phyloP scores from a whole-genome alignment of 345 rosid species.

The Salix caprea region DNA sequence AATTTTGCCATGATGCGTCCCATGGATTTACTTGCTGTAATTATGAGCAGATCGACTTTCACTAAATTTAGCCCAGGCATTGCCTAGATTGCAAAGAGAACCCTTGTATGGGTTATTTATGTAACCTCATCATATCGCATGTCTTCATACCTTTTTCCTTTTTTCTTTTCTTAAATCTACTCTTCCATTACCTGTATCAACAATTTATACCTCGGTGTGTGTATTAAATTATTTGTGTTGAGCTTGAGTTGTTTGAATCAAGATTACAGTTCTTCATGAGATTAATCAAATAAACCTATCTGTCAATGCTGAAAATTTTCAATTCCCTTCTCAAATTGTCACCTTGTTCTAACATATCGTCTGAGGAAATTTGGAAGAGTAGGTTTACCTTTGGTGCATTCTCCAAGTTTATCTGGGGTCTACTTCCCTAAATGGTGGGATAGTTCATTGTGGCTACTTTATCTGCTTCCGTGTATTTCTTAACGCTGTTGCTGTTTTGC shows the following conservation, averaged over 20 bases:
- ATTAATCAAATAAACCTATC: too few species aligned
- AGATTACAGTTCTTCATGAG: too few species aligned
- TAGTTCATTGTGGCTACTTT: not conserved
- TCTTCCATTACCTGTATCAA: too few species aligned
- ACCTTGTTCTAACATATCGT: not conserved
- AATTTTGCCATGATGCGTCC: constrained; percentile 38
- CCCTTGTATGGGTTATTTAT: not conserved
- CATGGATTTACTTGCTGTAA: not conserved
- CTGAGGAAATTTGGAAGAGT: not conserved
- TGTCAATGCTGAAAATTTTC: not conserved
- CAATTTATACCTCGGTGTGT: too few species aligned
- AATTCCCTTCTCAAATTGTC: not conserved
- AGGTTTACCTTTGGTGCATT: not conserved
- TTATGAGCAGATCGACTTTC: not conserved
- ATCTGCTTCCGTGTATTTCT: too few species aligned
- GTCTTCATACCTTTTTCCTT: not conserved
- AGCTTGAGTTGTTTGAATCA: too few species aligned
- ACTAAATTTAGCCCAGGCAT: not conserved
- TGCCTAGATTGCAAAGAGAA: not conserved
- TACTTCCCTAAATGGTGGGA: not conserved
- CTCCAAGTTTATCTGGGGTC: not conserved
- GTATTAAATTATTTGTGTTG: too few species aligned
- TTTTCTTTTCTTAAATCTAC: too few species aligned
- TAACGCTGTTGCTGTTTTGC: not conserved
- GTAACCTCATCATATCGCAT: not conserved